Conservation (phyloP, 2,329 filamentous ascomycete genomes). For the Botrytis cinerea region DNA sequence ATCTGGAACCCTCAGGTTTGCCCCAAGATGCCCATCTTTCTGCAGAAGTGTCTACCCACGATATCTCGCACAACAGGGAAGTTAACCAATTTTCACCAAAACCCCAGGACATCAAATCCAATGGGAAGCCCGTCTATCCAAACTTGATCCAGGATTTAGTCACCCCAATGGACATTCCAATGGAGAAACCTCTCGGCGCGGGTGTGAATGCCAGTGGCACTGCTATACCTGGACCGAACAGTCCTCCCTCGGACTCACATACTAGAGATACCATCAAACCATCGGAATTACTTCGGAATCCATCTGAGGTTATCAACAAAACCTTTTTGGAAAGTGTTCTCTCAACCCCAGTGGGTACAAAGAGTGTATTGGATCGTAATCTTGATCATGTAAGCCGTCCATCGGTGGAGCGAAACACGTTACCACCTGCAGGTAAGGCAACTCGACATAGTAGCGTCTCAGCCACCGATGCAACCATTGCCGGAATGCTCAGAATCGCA, state of each 20-base stretch:
- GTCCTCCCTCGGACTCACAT: conserved; percentile 25
- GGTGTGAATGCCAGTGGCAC: conserved; percentile 13
- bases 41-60: conserved; percentile 14
- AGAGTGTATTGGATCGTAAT: conserved; percentile 24
- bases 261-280: conserved; percentile 35
- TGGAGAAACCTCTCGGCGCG: conserved; percentile 21
- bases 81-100: conserved; percentile 9
- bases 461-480: conserved; percentile 35
- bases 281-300: conserved; percentile 30
- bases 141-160: conserved; percentile 31
- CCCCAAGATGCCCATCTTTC: conserved; percentile 22
- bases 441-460: conserved; percentile 31
- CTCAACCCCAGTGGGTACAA: conserved; percentile 31
- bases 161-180: conserved; percentile 15
- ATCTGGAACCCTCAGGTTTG: conserved; percentile 27
- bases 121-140: conserved; percentile 31
- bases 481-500: conserved; percentile 34
- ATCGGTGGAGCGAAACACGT: conserved; percentile 7
- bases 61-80: conserved; percentile 18
- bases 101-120: conserved; percentile 15
- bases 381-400: conserved; percentile 26
- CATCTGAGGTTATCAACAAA: conserved; percentile 26
- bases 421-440: conserved; percentile 31
- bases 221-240: conserved; percentile 23
- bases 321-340: conserved; percentile 30